Base-by-base conservation (phyloP, 164 flowering plant species). In the Cinnamomum micranthum region DNA sequence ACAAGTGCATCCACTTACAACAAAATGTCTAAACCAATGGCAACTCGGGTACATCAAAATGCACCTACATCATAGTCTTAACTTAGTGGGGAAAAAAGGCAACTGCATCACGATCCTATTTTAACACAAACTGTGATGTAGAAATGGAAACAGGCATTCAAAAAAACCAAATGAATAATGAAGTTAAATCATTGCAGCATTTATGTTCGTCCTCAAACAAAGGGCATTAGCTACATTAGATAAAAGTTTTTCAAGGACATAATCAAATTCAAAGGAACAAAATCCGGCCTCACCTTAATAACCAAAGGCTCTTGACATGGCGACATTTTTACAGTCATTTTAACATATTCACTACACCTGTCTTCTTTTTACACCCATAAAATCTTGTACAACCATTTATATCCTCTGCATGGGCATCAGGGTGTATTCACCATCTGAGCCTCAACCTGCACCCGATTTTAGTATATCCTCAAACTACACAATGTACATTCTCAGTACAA, bases 401-500 rank as follows among this genome's bases (percentile, higher is more conserved):
- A 85, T 80, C 79, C 85, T 77, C 93, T 63, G 84, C 83, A 80
- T 79, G 87, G 88, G 85, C 86, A 77, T 83, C 87, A 75, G 87
- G 47, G 47, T 77, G 70, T 69, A 68, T 87, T 72, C 79, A 79
- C 83, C 88, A 81, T 82, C 84, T 83, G 88, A 85, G 85, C 89
- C 91, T 76, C 88, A 77, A 80, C 81, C 79, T 63, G 14, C 78
- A 79, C 84, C 89, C 84, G 86, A 81, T 85, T 86, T 88, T 90
- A 85, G 87, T 85, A 86, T 85, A 90, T 77, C 80, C 88, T 84
- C 88, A 80, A 85, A 85, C 87, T 86, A 87, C 81, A 84, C 81
- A 88, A 87, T 86, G 88, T 89, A 91, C 93, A 79, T 76, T 84
- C 72, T 80, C 81, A 80, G 87, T 83, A 88, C 89, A 86, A 80